Evolutionary conservation across 257 asterid species (phyloP).

Genomic region (Solanum gracilifrons): DNA sequence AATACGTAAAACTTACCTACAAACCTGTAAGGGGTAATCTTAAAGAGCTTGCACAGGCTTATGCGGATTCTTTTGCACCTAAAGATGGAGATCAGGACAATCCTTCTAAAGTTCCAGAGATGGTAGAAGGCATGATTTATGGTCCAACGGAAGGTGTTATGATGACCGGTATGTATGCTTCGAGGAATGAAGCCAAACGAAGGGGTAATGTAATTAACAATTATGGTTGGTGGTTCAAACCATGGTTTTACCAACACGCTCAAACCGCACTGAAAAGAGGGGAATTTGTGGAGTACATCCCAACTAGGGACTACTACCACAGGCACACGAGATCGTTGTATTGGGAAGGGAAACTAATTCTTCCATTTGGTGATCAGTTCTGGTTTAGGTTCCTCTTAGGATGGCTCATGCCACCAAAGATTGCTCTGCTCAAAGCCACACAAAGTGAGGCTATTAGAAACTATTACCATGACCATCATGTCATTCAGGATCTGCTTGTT

Average conservation of each 20-base stretch:
- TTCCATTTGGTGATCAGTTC: slow-evolving; percentile 46
- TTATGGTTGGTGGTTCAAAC: slow-evolving; percentile 25
- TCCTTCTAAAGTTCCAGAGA: slow-evolving; percentile 72
- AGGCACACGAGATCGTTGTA: slow-evolving; percentile 6
- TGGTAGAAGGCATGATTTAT: slow-evolving; percentile 45
- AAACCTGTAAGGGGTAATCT: slow-evolving; percentile 70
- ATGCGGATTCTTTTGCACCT: not conserved
- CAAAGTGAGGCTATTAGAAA: slow-evolving; percentile 1
- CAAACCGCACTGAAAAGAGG: not conserved
- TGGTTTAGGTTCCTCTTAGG: slow-evolving; percentile 55
- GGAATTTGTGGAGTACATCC: not conserved
- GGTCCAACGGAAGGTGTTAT: not conserved
- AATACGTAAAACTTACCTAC: slow-evolving; percentile 14
- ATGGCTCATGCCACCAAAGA: slow-evolving; percentile 91
- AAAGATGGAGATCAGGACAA: slow-evolving; percentile 9
- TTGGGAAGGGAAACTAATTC: slow-evolving; percentile 96
- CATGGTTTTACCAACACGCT: slow-evolving; percentile 1
- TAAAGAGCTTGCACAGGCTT: slow-evolving; percentile 28
- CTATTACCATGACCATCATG: slow-evolving; percentile 73
- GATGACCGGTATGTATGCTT: slow-evolving; percentile 66
- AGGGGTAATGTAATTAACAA: slow-evolving; percentile 66
- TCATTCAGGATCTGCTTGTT: slow-evolving; percentile 89
- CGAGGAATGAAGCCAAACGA: slow-evolving; percentile 75
- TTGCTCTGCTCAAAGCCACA: not conserved
- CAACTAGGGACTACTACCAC: slow-evolving; percentile 2